These are phyloP conservation scores for Suhomyces anneliseae DNA, from an alignment of 1,139 yeast species.

Conservation along the genomic window DNA sequence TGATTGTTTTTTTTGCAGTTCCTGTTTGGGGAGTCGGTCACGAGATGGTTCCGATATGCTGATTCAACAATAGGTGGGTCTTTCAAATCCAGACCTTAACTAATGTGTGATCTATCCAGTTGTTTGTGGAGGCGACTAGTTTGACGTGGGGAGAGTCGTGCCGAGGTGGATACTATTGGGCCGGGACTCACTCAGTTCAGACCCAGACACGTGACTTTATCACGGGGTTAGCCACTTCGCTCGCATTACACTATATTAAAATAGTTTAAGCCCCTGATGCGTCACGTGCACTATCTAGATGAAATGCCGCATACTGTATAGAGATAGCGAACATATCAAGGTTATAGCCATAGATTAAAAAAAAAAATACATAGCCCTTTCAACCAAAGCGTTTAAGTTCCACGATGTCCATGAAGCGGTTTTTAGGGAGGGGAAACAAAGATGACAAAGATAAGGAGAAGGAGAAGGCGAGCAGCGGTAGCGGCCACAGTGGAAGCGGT, in stretches of 20 bases:
- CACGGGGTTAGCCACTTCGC: neutral
- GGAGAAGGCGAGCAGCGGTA: slow-evolving; percentile 1
- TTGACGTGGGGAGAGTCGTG: neutral
- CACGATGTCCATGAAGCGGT: slow-evolving; percentile 13
- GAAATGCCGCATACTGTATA: neutral
- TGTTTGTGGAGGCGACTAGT: neutral
- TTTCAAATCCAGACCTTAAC: neutral
- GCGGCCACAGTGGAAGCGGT: neutral
- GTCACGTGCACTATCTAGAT: neutral
- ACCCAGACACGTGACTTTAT: neutral
- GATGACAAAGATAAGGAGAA: slow-evolving; percentile 9
- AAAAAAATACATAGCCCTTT: neutral
- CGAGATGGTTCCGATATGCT: neutral
- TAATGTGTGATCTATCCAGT: neutral
- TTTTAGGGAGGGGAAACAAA: slow-evolving; percentile 8
- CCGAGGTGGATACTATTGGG: no score
- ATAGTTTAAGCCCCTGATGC: neutral
- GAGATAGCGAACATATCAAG: neutral
- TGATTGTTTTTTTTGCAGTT: no score
- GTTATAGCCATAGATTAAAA: neutral
- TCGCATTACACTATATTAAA: neutral
- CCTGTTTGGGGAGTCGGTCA: neutral
- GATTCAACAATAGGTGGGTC: neutral
- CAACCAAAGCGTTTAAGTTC: neutral
- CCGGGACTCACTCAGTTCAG: neutral